phyloP scores from a whole-genome alignment of 1,284 basidiomycete genomes.

The Trametes sp. region DNA sequence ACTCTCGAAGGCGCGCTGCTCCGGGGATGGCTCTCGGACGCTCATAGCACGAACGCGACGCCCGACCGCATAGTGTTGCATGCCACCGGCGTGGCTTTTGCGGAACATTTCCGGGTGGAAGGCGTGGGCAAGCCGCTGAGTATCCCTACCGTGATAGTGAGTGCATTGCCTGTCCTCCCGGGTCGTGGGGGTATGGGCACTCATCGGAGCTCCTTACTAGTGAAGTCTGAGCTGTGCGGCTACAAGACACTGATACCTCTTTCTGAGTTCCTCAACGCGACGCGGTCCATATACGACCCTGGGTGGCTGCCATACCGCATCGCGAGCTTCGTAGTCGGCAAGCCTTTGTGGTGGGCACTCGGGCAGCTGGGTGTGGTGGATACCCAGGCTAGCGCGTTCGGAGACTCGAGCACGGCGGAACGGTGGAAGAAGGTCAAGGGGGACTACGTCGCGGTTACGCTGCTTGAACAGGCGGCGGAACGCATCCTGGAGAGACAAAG shows the following conservation, averaged over 20 bases:
- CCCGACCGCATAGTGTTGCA: constrained; percentile 69
- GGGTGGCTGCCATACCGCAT: constrained; percentile 75
- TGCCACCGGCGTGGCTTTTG: constrained; percentile 60
- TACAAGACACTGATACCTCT: constrained; percentile 58
- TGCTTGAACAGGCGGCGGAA: constrained; percentile 74
- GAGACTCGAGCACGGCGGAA: constrained; percentile 59
- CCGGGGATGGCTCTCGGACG: constrained; percentile 61
- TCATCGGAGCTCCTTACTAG: constrained; percentile 31
- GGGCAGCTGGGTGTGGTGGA: constrained; percentile 78
- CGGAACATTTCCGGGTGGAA: constrained; percentile 69
- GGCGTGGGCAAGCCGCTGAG: constrained; percentile 84
- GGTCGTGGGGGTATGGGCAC: not conserved
- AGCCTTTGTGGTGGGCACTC: constrained; percentile 88
- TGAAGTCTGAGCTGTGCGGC: constrained; percentile 67
- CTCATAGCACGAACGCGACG: constrained; percentile 38
- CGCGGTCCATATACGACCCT: constrained; percentile 71
- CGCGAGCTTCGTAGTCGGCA: constrained; percentile 75
- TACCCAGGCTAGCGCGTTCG: constrained; percentile 55
- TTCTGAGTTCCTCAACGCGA: constrained; percentile 63
- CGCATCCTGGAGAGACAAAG: constrained; percentile 60
- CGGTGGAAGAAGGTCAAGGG: constrained; percentile 74
- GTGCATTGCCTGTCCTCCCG: constrained; percentile 41
- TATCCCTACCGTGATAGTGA: constrained; percentile 82
- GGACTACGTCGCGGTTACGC: constrained; percentile 76
- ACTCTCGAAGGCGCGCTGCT: constrained; percentile 71